Percentiles rank a stretch among this genome's conserved stretches.
Conservation (phyloP, 345 rosid species). For the Ailanthus altissimus region DNA sequence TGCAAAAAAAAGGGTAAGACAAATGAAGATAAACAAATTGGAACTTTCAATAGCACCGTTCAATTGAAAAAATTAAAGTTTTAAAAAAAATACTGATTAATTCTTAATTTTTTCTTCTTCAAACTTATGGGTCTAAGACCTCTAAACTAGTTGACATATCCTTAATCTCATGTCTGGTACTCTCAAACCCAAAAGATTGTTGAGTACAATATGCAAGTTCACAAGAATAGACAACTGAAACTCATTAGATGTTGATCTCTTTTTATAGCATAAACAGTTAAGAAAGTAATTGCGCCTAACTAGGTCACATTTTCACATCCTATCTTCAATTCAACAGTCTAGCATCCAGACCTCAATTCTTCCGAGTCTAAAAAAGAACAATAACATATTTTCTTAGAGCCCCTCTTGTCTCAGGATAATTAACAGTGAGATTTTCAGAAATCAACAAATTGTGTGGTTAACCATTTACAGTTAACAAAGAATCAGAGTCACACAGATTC, state of each 20-base stretch:
- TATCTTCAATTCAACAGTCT: background rate
- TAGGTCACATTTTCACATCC: background rate
- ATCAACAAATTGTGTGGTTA: background rate
- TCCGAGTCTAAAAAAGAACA: background rate
- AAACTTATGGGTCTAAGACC: background rate
- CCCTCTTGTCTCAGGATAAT: background rate
- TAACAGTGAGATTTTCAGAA: background rate
- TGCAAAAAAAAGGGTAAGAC: slow-evolving; percentile 28
- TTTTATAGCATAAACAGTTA: background rate
- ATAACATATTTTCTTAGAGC: background rate
- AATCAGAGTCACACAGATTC: background rate
- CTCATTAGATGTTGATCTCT: background rate
- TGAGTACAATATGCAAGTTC: background rate
- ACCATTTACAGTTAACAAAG: background rate
- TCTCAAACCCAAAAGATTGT: background rate
- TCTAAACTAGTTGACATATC: background rate
- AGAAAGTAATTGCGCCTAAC: background rate
- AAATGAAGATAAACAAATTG: slow-evolving; percentile 3
- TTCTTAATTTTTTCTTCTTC: background rate
- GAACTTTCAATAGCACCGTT: background rate
- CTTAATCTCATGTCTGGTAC: background rate
- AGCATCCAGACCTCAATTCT: background rate
- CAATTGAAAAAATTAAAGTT: background rate
- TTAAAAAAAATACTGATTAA: background rate
- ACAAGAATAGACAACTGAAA: background rate